Percentiles rank a stretch among this genome's conserved stretches.
These are phyloP conservation scores for Setaria italica DNA, from an alignment of 202 grass and related monocot species.

Conservation along the genomic window DNA sequence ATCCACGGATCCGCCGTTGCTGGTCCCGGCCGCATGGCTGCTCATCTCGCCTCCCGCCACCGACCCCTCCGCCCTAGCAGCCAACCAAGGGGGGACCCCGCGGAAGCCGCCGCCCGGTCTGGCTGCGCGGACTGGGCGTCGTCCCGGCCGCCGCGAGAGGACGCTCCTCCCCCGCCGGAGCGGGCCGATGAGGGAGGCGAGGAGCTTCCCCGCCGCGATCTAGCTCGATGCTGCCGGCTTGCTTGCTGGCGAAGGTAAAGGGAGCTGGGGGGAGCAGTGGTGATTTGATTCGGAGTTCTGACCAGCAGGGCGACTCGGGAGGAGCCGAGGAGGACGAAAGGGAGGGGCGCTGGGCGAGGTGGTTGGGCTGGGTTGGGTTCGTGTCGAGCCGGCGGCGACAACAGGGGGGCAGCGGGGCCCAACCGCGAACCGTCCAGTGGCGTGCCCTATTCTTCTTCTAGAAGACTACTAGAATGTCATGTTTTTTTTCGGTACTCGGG, in stretches of 20 bases:
- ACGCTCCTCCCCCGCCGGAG: neutral
- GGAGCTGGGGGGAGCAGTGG: neutral
- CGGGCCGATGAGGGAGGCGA: neutral
- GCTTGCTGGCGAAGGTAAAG: conserved; percentile 24
- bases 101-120: conserved; percentile 11
- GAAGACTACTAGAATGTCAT: neutral
- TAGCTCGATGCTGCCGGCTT: neutral
- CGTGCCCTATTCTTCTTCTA: neutral
- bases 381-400: conserved; percentile 17
- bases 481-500: too few relatives aligned
- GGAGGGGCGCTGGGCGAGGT: neutral
- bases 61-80: neutral
- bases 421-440: neutral
- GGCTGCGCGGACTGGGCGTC: neutral
- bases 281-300: conserved; percentile 4
- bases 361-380: conserved; percentile 8
- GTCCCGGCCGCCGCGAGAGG: neutral
- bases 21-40: conserved; percentile 26
- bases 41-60: conserved; percentile 42
- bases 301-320: neutral
- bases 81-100: neutral
- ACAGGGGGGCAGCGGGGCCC: neutral
- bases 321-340: neutral
- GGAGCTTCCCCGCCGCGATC: conserved; percentile 9
- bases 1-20: conserved; percentile 61